phyloP scores from a whole-genome alignment of 495 filamentous ascomycete species.

The Immersiella caudata region DNA sequence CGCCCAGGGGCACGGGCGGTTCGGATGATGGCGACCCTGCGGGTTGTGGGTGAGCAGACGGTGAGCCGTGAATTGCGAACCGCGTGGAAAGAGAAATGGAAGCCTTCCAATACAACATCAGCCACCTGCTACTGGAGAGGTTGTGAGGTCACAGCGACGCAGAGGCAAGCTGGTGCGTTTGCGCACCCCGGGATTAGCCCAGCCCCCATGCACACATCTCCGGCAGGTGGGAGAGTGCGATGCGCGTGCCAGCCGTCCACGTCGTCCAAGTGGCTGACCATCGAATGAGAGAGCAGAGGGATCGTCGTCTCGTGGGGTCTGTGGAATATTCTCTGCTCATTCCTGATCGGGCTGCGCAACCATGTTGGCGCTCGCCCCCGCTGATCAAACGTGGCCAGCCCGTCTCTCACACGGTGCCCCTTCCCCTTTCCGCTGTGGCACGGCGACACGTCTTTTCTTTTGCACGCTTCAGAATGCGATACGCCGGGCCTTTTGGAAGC shows the following conservation, averaged over 20 bases:
- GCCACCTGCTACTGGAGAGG: background rate
- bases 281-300: background rate
- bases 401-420: background rate
- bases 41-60: background rate
- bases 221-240: background rate
- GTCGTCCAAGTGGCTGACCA: background rate
- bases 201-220: background rate
- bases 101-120: slow-evolving; percentile 8
- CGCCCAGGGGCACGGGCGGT: background rate
- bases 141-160: background rate
- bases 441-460: background rate
- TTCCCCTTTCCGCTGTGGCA: background rate
- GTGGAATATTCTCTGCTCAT: slow-evolving; percentile 26
- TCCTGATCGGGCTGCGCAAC: slow-evolving; percentile 9
- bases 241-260: slow-evolving; percentile 2
- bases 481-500: background rate
- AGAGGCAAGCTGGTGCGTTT: background rate
- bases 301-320: background rate
- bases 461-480: background rate
- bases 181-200: background rate
- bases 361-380: slow-evolving; percentile 4
- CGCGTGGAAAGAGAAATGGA: slow-evolving; percentile 3
- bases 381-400: slow-evolving; percentile 6
- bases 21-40: background rate
- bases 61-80: background rate